Conservation (phyloP, 2,329 filamentous ascomycete genomes). For the Aspergillus jensenii region DNA sequence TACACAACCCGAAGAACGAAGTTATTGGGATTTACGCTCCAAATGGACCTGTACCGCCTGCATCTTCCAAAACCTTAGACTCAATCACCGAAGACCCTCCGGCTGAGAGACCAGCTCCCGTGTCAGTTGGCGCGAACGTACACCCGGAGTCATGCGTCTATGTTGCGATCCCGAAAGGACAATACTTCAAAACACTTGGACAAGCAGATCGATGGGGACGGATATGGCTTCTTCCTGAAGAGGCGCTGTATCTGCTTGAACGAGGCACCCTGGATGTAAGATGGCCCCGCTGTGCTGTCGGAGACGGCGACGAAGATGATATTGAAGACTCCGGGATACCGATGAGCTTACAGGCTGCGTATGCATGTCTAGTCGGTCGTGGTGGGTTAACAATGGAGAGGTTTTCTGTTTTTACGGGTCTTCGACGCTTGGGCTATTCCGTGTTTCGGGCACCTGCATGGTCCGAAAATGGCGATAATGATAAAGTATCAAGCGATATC, state of each 20-base stretch:
- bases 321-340: conserved; percentile 68
- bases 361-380: conserved; percentile 76
- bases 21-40: conserved; percentile 74
- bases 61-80: conserved; percentile 15
- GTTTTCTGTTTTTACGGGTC: conserved; percentile 82
- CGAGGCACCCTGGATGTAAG: conserved; percentile 82
- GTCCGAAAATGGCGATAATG: conserved; percentile 33
- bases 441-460: conserved; percentile 68
- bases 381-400: conserved; percentile 68
- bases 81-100: conserved; percentile 11
- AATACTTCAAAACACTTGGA: conserved; percentile 75
- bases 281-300: conserved; percentile 62
- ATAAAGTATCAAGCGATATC: conserved; percentile 8
- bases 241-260: conserved; percentile 86
- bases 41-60: conserved; percentile 41
- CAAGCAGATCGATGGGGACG: conserved; percentile 63
- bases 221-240: conserved; percentile 86
- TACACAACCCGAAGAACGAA: conserved; percentile 68
- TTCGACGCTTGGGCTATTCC: conserved; percentile 80
- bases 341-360: conserved; percentile 87
- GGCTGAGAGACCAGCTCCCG: conserved; percentile 12
- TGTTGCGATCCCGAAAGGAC: conserved; percentile 70
- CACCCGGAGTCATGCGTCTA: conserved; percentile 52
- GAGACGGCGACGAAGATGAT: conserved; percentile 25
- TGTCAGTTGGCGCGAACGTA: conserved; percentile 19